phyloP scores from a whole-genome alignment of 768 basidiomycete species.

The Xerocomellus intermedius region DNA sequence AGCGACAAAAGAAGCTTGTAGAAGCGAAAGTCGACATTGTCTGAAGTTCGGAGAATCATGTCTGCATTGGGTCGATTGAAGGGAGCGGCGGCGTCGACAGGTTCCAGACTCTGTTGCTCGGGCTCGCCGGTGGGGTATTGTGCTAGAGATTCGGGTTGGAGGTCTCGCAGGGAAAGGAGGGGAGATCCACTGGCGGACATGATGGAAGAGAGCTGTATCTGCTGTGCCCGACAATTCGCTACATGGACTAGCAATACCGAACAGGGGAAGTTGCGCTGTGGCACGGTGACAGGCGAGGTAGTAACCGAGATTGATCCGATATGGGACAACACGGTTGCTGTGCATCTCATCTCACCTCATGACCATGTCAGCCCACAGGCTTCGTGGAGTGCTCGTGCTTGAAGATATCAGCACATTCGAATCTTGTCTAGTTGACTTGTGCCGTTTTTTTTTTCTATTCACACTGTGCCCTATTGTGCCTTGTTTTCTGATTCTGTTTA shows the following conservation, averaged over 20 bases:
- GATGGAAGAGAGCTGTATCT: background rate
- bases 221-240: background rate
- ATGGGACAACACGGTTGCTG: background rate
- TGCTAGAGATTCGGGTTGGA: slow-evolving; percentile 2
- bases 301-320: slow-evolving; percentile 10
- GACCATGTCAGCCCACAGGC: too few relatives aligned
- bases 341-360: too few relatives aligned
- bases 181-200: slow-evolving; percentile 15
- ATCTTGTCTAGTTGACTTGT: too few relatives aligned
- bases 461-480: too few relatives aligned
- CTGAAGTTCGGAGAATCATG: slow-evolving; percentile 54
- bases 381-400: too few relatives aligned
- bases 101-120: slow-evolving; percentile 7
- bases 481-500: too few relatives aligned
- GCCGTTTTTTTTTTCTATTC: too few relatives aligned
- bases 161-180: background rate
- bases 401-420: too few relatives aligned
- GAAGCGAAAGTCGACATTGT: slow-evolving; percentile 49
- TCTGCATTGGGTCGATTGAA: slow-evolving; percentile 52
- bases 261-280: slow-evolving; percentile 1
- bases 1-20: slow-evolving; percentile 54
- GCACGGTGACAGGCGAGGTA: slow-evolving; percentile 4
- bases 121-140: background rate
- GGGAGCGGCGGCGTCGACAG: slow-evolving; percentile 35
- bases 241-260: slow-evolving; percentile 13